Evolutionary conservation across 441 rosid genomes (phyloP).

Genomic region (Francoa sonchifolia): DNA sequence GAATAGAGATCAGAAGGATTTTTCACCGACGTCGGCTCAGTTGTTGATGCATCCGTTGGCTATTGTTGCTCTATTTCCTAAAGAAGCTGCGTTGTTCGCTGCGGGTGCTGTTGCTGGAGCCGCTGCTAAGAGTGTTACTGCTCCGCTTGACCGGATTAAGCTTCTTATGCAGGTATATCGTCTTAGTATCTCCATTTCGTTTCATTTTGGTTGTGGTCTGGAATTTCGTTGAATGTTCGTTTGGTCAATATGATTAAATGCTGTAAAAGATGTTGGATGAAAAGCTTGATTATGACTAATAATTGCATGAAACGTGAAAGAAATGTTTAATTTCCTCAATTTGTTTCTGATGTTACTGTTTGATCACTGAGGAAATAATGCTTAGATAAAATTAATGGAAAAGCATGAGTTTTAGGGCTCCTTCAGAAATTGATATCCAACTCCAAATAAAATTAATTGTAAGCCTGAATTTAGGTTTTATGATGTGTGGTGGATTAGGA

Average conservation of each 20-base stretch:
- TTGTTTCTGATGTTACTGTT: too few relatives aligned
- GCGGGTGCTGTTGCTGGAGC: conserved; percentile 97
- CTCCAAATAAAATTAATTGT: too few relatives aligned
- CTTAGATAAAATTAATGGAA: too few relatives aligned
- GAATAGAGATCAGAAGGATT: conserved; percentile 29
- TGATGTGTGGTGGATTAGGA: too few relatives aligned
- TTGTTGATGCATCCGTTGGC: conserved; percentile 71
- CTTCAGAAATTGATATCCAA: too few relatives aligned
- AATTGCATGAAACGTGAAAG: too few relatives aligned
- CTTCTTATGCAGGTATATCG: conserved; percentile 76
- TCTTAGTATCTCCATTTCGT: neutral
- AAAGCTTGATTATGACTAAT: too few relatives aligned
- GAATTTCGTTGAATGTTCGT: conserved; percentile 1
- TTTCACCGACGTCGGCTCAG: conserved; percentile 60
- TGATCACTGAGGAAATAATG: too few relatives aligned
- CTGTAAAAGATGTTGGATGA: too few relatives aligned
- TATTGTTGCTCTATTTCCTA: conserved; percentile 47
- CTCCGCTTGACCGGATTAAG: conserved; percentile 94
- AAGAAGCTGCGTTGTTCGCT: conserved; percentile 57
- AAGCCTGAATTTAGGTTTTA: too few relatives aligned
- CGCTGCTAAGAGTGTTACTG: conserved; percentile 82
- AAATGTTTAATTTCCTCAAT: too few relatives aligned
- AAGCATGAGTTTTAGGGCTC: too few relatives aligned
- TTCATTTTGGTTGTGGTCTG: neutral
- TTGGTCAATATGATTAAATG: neutral